phyloP scores from a whole-genome alignment of 441 rosid species.

The Cnidoscolus chayamansa region DNA sequence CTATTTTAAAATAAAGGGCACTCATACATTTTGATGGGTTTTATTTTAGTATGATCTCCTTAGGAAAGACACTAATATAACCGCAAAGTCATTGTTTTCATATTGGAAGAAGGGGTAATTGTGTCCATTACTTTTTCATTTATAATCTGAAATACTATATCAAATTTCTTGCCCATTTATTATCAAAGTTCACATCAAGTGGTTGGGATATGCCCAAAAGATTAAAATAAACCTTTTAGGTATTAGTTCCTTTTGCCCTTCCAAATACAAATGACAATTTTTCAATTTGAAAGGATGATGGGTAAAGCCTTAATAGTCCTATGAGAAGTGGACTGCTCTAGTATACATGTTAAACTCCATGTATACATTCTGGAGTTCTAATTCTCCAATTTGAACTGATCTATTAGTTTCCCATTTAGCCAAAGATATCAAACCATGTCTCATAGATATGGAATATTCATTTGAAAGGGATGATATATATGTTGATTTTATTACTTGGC shows the following conservation, averaged over 20 bases:
- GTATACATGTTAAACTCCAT: background rate
- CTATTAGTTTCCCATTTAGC: background rate
- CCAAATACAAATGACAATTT: background rate
- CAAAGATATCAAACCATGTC: background rate
- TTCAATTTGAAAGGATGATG: conserved; percentile 15
- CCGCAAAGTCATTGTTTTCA: background rate
- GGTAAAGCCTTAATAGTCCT: conserved; percentile 16
- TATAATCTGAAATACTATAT: background rate
- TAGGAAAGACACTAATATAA: background rate
- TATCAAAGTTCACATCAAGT: conserved; percentile 8
- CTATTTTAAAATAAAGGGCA: background rate
- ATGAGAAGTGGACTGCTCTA: conserved; percentile 2
- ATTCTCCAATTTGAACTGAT: background rate
- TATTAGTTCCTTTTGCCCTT: background rate
- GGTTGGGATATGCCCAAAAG: background rate
- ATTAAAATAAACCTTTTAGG: background rate
- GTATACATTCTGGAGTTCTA: background rate
- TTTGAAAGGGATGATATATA: background rate
- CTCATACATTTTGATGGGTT: background rate
- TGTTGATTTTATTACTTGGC: background rate
- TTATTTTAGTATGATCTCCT: background rate
- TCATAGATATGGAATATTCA: background rate
- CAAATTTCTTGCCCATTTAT: background rate
- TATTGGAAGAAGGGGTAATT: background rate
- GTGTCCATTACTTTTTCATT: background rate